A percentile compares a stretch with the other conserved stretches of the same genome.
Conservation (phyloP, 2,329 filamentous ascomycete species). For the Anthostomella pinea region DNA sequence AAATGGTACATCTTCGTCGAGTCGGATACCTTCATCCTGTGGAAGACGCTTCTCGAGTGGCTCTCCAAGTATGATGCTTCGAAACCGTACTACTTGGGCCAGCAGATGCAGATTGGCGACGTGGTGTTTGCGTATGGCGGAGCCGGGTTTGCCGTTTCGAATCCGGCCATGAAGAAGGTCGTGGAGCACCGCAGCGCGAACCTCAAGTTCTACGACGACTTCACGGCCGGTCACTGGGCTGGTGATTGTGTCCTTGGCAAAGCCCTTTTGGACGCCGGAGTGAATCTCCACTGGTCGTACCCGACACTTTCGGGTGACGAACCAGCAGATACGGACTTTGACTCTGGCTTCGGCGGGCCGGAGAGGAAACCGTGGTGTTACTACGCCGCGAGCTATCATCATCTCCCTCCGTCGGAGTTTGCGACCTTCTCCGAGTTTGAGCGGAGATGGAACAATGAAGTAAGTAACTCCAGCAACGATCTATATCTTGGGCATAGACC, state of each 20-base stretch:
- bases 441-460: conserved; percentile 31
- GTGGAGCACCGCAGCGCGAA: conserved; percentile 40
- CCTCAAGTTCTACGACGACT: conserved; percentile 40
- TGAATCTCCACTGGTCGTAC: conserved; percentile 44
- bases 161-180: conserved; percentile 43
- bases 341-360: conserved; percentile 37
- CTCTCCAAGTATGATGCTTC: conserved; percentile 46
- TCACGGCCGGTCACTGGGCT: conserved; percentile 45
- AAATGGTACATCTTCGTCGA: conserved; percentile 61
- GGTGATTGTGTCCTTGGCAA: conserved; percentile 50
- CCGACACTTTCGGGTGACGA: conserved; percentile 42
- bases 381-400: conserved; percentile 47
- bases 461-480: conserved; percentile 22
- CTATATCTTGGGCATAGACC: neutral
- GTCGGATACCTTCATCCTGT: conserved; percentile 55
- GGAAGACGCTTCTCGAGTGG: conserved; percentile 52
- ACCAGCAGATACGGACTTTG: conserved; percentile 40
- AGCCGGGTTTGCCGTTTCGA: conserved; percentile 50
- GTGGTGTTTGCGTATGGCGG: conserved; percentile 52
- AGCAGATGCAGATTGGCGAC: conserved; percentile 49
- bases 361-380: conserved; percentile 48
- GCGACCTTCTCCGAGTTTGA: conserved; percentile 44
- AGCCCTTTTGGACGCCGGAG: conserved; percentile 42
- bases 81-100: conserved; percentile 51
- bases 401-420: conserved; percentile 41